Evolutionary conservation across 495 filamentous ascomycete species (phyloP).

Genomic region (Sphaerosporella brunnea): DNA sequence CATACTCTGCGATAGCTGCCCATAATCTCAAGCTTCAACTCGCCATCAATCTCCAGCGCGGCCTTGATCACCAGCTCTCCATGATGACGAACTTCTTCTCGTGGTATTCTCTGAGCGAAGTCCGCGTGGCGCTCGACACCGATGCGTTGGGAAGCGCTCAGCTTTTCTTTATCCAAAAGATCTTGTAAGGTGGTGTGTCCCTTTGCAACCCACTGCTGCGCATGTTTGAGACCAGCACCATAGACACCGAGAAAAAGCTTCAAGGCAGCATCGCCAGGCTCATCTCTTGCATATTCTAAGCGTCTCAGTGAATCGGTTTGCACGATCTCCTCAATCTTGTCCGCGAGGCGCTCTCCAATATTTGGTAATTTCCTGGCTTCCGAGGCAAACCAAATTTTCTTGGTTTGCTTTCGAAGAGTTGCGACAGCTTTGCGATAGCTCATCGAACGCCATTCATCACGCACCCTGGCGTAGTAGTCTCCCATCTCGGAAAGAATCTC

Average conservation of each 20-base stretch:
- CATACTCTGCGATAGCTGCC: slow-evolving; percentile 62
- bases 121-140: slow-evolving; percentile 72
- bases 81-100: slow-evolving; percentile 55
- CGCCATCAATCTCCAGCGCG: slow-evolving; percentile 42
- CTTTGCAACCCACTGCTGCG: slow-evolving; percentile 58
- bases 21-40: slow-evolving; percentile 31
- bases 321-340: slow-evolving; percentile 80
- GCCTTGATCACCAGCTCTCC: slow-evolving; percentile 47
- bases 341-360: slow-evolving; percentile 60
- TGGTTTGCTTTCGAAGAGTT: slow-evolving; percentile 47
- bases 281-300: slow-evolving; percentile 46
- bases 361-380: slow-evolving; percentile 51
- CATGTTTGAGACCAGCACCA: slow-evolving; percentile 46
- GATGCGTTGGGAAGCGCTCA: slow-evolving; percentile 58
- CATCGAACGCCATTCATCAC: slow-evolving; percentile 62
- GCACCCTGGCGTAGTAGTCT: slow-evolving; percentile 55
- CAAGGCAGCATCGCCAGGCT: slow-evolving; percentile 46
- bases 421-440: slow-evolving; percentile 69
- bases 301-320: slow-evolving; percentile 54
- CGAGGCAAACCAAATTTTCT: slow-evolving; percentile 46
- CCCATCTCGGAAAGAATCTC: slow-evolving; percentile 39
- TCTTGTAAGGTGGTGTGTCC: slow-evolving; percentile 63
- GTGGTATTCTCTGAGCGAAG: slow-evolving; percentile 65
- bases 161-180: slow-evolving; percentile 40
- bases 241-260: slow-evolving; percentile 62